Percentiles rank a stretch among this genome's conserved stretches.
Conservation (phyloP, 139 green algal species). For the Tetratostichococcus sp. region DNA sequence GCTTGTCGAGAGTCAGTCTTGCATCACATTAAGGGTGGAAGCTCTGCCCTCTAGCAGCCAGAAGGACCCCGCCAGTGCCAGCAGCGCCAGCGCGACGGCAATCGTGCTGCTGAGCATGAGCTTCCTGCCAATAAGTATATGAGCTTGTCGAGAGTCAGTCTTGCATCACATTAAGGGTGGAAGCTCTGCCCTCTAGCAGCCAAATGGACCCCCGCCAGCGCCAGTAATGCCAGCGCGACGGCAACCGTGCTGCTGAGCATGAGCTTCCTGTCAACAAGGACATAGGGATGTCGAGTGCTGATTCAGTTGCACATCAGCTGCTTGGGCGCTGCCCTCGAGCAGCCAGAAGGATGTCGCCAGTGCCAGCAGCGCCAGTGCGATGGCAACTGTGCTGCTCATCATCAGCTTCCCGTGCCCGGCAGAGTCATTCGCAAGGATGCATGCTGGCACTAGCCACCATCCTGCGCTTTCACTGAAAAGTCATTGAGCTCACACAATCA, state of each 20-base stretch:
- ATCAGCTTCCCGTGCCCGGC: constrained; percentile 37
- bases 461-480: no score
- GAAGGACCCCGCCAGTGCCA: constrained; percentile 36
- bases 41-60: constrained; percentile 22
- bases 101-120: constrained; percentile 50
- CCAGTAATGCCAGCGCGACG: constrained; percentile 30
- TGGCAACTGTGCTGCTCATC: constrained; percentile 40
- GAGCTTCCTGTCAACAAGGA: constrained; percentile 31
- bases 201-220: constrained; percentile 39
- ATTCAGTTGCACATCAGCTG: no score
- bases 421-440: no score
- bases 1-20: no score
- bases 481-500: no score
- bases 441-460: no score
- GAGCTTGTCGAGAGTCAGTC: no score
- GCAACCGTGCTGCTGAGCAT: constrained; percentile 45
- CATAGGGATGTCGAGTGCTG: no score
- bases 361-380: constrained; percentile 30
- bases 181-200: constrained; percentile 21
- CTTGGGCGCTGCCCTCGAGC: constrained; percentile 17
- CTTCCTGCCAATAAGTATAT: constrained; percentile 22
- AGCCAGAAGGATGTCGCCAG: constrained; percentile 38
- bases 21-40: no score
- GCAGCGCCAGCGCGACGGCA: constrained; percentile 36
- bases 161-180: no score